Evolutionary conservation across 2,329 filamentous ascomycete genomes (phyloP).

Genomic region (Apiospora rasikravindrae): DNA sequence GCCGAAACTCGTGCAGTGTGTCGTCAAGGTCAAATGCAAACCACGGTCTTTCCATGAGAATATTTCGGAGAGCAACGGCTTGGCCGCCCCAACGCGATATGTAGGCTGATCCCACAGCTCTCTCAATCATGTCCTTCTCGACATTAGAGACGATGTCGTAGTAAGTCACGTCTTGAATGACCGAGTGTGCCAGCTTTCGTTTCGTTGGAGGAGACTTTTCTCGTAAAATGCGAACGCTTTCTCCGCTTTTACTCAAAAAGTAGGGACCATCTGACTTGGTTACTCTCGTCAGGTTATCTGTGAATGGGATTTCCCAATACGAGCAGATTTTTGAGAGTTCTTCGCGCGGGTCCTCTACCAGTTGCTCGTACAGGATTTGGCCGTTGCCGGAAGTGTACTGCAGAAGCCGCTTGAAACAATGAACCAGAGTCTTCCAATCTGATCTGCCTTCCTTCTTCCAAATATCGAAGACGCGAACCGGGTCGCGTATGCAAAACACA

Average conservation of each 20-base stretch:
- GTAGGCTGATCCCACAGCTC: not conserved
- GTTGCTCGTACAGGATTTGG: not conserved
- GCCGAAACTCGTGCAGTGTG: constrained; percentile 52
- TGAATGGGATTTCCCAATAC: not conserved
- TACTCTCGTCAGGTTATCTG: not conserved
- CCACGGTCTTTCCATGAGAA: constrained; percentile 38
- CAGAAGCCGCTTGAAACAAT: not conserved
- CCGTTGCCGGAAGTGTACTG: too few relatives aligned
- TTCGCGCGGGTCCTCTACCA: not conserved
- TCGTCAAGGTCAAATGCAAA: constrained; percentile 56
- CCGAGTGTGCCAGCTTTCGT: too few relatives aligned
- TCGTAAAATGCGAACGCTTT: too few relatives aligned
- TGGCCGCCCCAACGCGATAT: not conserved
- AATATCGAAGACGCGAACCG: not conserved
- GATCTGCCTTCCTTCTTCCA: not conserved
- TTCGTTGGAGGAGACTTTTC: too few relatives aligned
- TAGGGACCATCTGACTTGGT: not conserved
- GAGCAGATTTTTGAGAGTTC: fast-evolving
- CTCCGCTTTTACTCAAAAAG: not conserved
- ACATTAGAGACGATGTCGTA: not conserved
- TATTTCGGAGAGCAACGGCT: constrained; percentile 11
- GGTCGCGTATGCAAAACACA: not conserved
- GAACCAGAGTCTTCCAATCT: not conserved
- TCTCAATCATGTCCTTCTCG: not conserved
- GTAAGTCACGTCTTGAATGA: not conserved